A percentile compares a stretch with the other conserved stretches of the same genome.
Conservation (phyloP, 805 yeast genomes). For the Monosporozyma siamensis region DNA sequence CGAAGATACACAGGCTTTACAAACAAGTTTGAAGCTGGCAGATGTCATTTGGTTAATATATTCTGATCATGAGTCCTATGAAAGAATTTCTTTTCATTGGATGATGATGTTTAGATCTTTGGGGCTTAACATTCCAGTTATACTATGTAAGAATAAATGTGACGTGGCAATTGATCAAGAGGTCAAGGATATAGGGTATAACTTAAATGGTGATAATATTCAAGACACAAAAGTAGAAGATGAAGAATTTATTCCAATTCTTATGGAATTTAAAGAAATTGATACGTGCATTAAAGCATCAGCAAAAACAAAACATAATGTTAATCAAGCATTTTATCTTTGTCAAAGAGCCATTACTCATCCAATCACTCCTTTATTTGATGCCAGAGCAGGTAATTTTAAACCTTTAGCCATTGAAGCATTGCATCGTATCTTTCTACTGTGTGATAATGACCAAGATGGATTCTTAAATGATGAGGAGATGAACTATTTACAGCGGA, state of each 20-base stretch:
- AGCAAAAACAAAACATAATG: slow-evolving; percentile 75
- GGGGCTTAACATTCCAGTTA: slow-evolving; percentile 92
- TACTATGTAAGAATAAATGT: slow-evolving; percentile 76
- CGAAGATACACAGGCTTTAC: slow-evolving; percentile 50
- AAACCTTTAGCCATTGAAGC: slow-evolving; percentile 74
- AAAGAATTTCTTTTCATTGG: slow-evolving; percentile 88
- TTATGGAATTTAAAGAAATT: slow-evolving; percentile 87
- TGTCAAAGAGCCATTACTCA: slow-evolving; percentile 90
- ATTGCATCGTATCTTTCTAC: slow-evolving; percentile 66
- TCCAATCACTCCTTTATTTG: slow-evolving; percentile 88
- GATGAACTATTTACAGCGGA: slow-evolving; percentile 55
- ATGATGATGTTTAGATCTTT: slow-evolving; percentile 83
- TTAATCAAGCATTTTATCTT: slow-evolving; percentile 74
- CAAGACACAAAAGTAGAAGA: slow-evolving; percentile 41
- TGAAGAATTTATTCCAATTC: slow-evolving; percentile 77
- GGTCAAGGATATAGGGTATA: too few species aligned
- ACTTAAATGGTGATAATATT: background rate
- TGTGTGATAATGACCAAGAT: slow-evolving; percentile 87
- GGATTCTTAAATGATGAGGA: slow-evolving; percentile 69
- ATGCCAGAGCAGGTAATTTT: slow-evolving; percentile 76
- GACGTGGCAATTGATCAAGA: slow-evolving; percentile 31
- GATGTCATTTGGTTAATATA: slow-evolving; percentile 93
- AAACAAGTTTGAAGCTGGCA: slow-evolving; percentile 69
- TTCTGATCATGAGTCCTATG: slow-evolving; percentile 90
- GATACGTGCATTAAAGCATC: slow-evolving; percentile 87